Evolutionary conservation across 352 stramenopile genomes (phyloP).

Genomic region (Phytopythium sindhum): DNA sequence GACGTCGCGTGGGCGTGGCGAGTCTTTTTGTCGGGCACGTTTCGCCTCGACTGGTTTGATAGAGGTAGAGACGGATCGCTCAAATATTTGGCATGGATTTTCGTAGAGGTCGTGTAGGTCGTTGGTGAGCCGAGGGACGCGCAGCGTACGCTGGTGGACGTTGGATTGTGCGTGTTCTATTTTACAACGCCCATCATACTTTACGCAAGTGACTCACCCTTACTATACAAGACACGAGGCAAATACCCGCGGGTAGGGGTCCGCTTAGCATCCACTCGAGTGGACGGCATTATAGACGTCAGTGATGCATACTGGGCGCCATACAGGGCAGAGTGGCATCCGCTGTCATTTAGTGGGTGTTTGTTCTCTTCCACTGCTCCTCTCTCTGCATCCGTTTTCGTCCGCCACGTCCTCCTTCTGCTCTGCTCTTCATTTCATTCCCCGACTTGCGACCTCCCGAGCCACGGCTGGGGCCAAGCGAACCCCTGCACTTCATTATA

Average conservation of each 20-base stretch:
- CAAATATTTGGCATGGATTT: constrained; percentile 7
- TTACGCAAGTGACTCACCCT: neutral
- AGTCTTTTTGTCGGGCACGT: neutral
- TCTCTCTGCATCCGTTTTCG: neutral
- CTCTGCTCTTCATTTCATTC: constrained; percentile 5
- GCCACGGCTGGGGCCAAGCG: neutral
- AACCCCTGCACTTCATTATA: no score
- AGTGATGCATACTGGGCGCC: constrained; percentile 2
- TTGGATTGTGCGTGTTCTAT: neutral
- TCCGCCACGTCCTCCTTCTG: neutral
- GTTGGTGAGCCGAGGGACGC: no score
- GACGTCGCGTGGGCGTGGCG: neutral
- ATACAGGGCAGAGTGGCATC: neutral
- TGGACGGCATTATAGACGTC: neutral
- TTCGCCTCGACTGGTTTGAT: neutral
- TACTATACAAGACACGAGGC: neutral
- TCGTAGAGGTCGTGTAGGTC: constrained; percentile 1
- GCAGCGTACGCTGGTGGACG: neutral
- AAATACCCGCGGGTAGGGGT: neutral
- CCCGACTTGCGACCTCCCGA: neutral
- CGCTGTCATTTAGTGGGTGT: constrained; percentile 3
- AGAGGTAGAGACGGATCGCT: neutral
- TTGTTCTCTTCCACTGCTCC: neutral
- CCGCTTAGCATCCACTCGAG: neutral
- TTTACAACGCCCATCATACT: neutral